Evolutionary conservation across 2,329 filamentous ascomycete species (phyloP).

Genomic region (Pseudophaeomoniella oleicola): DNA sequence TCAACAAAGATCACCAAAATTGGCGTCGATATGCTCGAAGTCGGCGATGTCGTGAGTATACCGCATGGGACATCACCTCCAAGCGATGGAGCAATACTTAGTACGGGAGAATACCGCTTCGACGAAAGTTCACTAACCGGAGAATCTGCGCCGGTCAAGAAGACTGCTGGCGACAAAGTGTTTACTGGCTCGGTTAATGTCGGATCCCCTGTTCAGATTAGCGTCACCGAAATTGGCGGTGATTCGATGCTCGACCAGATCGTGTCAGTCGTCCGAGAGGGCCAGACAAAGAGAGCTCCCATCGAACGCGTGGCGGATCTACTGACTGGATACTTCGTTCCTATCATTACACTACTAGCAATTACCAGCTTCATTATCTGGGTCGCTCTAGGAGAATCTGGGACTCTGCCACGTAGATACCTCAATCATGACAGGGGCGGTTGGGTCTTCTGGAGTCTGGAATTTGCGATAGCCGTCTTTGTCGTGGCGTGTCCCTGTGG

Average conservation of each 20-base stretch:
- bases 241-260: conserved; percentile 36
- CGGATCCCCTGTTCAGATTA: conserved; percentile 28
- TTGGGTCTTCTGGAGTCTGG: conserved; percentile 40
- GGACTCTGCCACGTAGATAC: conserved; percentile 32
- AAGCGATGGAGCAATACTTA: conserved; percentile 55
- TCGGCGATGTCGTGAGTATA: conserved; percentile 60
- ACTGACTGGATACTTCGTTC: conserved; percentile 34
- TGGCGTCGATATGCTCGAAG: conserved; percentile 54
- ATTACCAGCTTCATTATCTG: conserved; percentile 32
- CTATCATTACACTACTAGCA: conserved; percentile 32
- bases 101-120: conserved; percentile 49
- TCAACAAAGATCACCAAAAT: conserved; percentile 26
- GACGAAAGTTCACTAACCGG: conserved; percentile 80
- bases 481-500: conserved; percentile 79
- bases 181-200: conserved; percentile 33
- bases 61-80: conserved; percentile 71
- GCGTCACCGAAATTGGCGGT: conserved; percentile 28
- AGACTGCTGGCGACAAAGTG: conserved; percentile 25
- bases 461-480: conserved; percentile 69
- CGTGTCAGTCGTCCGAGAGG: conserved; percentile 32
- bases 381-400: conserved; percentile 29
- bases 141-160: conserved; percentile 31
- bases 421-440: conserved; percentile 30
- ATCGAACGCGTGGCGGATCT: conserved; percentile 32
- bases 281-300: conserved; percentile 33